Conservation (phyloP, 2,329 filamentous ascomycete species). For the Metarhizium anisopliae region DNA sequence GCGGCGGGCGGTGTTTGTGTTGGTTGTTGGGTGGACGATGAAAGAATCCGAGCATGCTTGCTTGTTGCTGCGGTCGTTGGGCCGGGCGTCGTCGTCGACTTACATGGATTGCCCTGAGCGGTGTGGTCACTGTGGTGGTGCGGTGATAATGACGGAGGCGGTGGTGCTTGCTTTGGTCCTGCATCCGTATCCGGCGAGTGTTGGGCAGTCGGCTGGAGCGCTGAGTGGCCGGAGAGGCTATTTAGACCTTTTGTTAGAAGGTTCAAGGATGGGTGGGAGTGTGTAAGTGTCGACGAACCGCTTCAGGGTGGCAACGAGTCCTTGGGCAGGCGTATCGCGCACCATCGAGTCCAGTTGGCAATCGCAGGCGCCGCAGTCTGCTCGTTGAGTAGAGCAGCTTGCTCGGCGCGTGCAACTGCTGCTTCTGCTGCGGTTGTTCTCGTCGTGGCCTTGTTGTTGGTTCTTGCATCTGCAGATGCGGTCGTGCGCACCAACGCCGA, state of each 20-base stretch:
- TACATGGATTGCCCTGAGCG: neutral
- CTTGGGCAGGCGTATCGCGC: neutral
- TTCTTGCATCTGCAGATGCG: neutral
- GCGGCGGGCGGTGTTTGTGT: neutral
- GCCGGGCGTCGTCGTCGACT: neutral
- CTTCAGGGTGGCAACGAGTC: neutral
- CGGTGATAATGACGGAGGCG: neutral
- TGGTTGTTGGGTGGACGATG: neutral
- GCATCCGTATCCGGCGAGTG: neutral
- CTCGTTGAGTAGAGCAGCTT: neutral
- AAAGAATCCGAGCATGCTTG: neutral
- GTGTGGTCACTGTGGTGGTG: neutral
- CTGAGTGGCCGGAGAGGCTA: neutral
- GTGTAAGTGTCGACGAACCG: neutral
- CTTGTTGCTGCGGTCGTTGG: neutral
- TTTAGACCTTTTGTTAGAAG: neutral
- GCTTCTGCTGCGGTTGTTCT: neutral
- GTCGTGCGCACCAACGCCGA: neutral
- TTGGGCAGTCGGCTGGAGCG: neutral
- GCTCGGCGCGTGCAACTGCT: neutral
- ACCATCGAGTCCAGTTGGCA: neutral
- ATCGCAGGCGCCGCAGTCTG: neutral
- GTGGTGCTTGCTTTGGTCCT: neutral
- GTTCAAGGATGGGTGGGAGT: neutral
- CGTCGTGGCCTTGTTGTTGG: neutral